Evolutionary conservation across 208 protist genomes (phyloP).

Genomic region (Trypanosomatidae sp.): DNA sequence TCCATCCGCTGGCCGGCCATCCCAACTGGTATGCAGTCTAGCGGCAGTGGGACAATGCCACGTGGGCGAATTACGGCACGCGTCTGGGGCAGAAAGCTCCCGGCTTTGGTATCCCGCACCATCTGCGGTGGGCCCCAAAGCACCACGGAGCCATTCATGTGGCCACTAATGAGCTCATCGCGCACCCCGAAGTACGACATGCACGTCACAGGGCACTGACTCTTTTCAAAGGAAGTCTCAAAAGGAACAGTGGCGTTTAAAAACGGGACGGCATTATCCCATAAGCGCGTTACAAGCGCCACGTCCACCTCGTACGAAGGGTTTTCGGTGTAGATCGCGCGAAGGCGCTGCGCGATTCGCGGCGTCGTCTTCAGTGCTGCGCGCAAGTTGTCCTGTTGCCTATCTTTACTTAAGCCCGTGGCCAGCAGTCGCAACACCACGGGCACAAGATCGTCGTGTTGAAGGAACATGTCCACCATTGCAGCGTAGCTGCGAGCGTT

Average conservation of each 20-base stretch:
- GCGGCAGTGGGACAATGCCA: slow-evolving; percentile 35
- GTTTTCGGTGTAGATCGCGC: slow-evolving; percentile 43
- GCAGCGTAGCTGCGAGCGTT: no score
- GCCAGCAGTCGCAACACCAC: slow-evolving; percentile 38
- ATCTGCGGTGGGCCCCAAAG: slow-evolving; percentile 62
- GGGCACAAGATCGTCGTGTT: slow-evolving; percentile 35
- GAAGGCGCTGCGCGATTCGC: slow-evolving; percentile 34
- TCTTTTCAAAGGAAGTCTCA: background rate
- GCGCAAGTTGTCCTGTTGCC: no score
- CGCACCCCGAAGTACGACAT: slow-evolving; percentile 67
- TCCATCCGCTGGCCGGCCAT: slow-evolving; percentile 48
- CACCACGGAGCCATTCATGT: slow-evolving; percentile 60
- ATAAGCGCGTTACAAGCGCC: slow-evolving; percentile 54
- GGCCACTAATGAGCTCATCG: slow-evolving; percentile 72
- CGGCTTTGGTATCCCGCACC: slow-evolving; percentile 19
- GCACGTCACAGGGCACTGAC: slow-evolving; percentile 36
- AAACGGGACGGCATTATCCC: slow-evolving; percentile 8
- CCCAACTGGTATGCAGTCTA: slow-evolving; percentile 54
- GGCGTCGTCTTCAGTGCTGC: no score
- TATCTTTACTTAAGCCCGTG: background rate
- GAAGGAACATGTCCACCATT: slow-evolving; percentile 61
- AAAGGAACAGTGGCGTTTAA: slow-evolving; percentile 12
- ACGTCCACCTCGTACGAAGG: slow-evolving; percentile 68
- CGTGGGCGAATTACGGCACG: slow-evolving; percentile 6
- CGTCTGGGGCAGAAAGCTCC: slow-evolving; percentile 12